Evolutionary conservation across 2,329 filamentous ascomycete genomes (phyloP), one percentile per base, ranked within the genome.

Genomic region (Apiospora sp.): DNA sequence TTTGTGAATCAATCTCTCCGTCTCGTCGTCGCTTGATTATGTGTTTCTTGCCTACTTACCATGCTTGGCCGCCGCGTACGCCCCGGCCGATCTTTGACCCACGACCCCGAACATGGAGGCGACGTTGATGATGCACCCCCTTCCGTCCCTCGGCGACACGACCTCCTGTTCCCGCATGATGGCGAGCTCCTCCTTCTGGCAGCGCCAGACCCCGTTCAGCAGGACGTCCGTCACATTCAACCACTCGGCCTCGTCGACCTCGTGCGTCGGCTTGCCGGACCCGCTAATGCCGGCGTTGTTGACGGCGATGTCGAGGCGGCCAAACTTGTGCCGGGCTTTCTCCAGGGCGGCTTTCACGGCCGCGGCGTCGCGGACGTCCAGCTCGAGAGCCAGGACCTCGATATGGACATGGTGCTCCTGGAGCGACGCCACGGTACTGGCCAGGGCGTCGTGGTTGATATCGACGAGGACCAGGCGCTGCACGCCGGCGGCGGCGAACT

Each of bases 171-270:
- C 81, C 22, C 88, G 74, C 87, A 90, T 89, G 64, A 85, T 80
- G 3, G 77, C 77, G 22, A 90, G 80, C 78, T 91, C 82, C 54
- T 87, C 88, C 69, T 84, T 82, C 76, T 90, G 87, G 74, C 88
- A 90, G 34, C 88, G 81, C 85, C 87, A 90, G 0, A 91, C 86
- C 4, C 89, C 89, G 61, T 85, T 85, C 30, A 89, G 82, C 74
- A 91, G 88, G 67, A 90, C 80, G 72, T 86, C 83, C 3, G 90
- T 75, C 0, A 90, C 82, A 7, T 82, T 81, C 51, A 85, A 78
- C 83, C 88, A 91, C 64, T 88, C 86, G 0, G 82, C 81, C 69
- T 86, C 81, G 0, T 81, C 79, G 54, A 84, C 76, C 72, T 89
- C 82, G 71, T 88, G 84, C 0, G 87, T 89, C 1, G 79, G 78